phyloP scores from a whole-genome alignment of 495 filamentous ascomycete species.

The Podospora anserina region DNA sequence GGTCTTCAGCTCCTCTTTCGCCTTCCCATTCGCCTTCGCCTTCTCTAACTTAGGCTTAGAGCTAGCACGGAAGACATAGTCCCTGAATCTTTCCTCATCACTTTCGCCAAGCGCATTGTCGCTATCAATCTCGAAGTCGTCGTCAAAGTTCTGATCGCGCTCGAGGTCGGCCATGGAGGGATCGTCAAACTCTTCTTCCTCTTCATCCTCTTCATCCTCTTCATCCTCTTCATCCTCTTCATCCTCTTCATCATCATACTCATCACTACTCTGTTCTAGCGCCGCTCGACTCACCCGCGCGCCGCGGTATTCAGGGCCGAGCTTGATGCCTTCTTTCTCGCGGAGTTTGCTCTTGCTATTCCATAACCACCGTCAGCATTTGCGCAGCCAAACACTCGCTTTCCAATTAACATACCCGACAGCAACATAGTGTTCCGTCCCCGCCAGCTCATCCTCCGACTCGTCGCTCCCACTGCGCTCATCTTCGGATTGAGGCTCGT shows the following conservation, averaged over 20 bases:
- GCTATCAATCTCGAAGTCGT: neutral
- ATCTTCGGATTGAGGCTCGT: conserved; percentile 52
- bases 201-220: neutral
- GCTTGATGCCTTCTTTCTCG: conserved; percentile 59
- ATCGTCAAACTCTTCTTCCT: neutral
- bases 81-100: neutral
- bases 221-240: neutral
- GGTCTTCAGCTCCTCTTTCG: conserved; percentile 1
- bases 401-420: conserved; percentile 59
- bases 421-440: conserved; percentile 77
- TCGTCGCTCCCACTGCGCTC: conserved; percentile 56
- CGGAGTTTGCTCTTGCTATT: conserved; percentile 79
- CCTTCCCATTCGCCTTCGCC: conserved; percentile 16
- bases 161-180: neutral
- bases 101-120: neutral
- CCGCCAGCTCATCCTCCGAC: conserved; percentile 51
- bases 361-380: conserved; percentile 9
- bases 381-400: neutral
- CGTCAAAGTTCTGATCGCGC: neutral
- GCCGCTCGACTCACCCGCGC: conserved; percentile 71
- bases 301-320: conserved; percentile 82
- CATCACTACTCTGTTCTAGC: conserved; percentile 45
- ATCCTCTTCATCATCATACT: neutral
- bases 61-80: conserved; percentile 52
- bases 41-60: conserved; percentile 30